phyloP scores from a whole-genome alignment of 208 protist species.

The Crithidia sp. region DNA sequence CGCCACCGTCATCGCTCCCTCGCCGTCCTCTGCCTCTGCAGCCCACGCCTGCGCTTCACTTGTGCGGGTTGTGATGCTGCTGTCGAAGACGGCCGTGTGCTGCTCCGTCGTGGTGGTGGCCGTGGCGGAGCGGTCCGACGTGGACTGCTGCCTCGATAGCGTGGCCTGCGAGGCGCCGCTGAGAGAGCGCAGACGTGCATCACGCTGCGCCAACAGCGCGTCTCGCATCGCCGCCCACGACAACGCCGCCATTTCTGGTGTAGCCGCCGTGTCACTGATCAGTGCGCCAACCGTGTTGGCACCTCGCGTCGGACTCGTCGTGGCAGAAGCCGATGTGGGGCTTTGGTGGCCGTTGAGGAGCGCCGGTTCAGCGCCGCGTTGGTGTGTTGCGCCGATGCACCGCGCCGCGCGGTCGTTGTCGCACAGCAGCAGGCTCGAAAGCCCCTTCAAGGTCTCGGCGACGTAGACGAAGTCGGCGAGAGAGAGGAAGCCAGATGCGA shows the following conservation, averaged over 20 bases:
- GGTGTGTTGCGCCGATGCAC: background rate
- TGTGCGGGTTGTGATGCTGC: background rate
- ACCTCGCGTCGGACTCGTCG: no score
- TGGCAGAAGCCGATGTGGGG: no score
- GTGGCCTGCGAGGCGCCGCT: slow-evolving; percentile 4
- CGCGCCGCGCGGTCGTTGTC: background rate
- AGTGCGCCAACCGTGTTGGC: background rate
- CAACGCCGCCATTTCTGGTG: background rate
- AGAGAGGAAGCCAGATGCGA: slow-evolving; percentile 43
- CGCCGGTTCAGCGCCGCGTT: no score
- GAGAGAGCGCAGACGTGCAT: background rate
- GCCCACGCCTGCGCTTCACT: no score
- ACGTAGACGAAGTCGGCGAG: slow-evolving; percentile 26
- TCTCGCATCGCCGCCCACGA: slow-evolving; percentile 26
- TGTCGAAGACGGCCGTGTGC: background rate
- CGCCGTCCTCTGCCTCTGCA: no score
- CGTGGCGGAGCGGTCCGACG: background rate
- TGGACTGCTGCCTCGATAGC: background rate
- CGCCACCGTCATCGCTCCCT: no score
- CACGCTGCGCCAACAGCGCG: background rate
- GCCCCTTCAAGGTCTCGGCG: slow-evolving; percentile 13
- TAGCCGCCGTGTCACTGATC: background rate
- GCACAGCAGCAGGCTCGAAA: slow-evolving; percentile 10
- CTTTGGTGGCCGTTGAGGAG: background rate
- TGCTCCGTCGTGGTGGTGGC: background rate